Evolutionary conservation across 1,139 yeast species (phyloP).

Genomic region (Saccharomycopsis crataegensis): DNA sequence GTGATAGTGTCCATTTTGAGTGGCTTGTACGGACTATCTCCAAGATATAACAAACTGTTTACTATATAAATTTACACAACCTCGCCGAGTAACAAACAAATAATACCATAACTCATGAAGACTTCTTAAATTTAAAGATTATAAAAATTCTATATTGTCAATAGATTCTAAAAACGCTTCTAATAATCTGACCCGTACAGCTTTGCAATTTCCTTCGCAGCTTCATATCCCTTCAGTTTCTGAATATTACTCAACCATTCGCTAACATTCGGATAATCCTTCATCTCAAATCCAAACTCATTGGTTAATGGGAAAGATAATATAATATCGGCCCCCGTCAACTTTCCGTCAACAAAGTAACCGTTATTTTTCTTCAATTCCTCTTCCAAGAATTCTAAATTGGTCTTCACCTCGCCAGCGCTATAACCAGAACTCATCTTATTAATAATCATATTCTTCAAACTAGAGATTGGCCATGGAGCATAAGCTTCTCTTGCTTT

Average conservation of each 20-base stretch:
- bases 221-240: neutral
- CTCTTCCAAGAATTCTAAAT: slow-evolving; percentile 37
- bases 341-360: slow-evolving; percentile 46
- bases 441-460: slow-evolving; percentile 36
- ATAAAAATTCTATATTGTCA: too few relatives aligned
- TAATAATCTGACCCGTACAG: neutral
- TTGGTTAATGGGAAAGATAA: neutral
- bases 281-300: neutral
- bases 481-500: slow-evolving; percentile 33
- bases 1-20: too few relatives aligned
- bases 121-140: too few relatives aligned
- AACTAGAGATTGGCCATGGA: slow-evolving; percentile 40
- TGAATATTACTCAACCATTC: neutral
- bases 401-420: slow-evolving; percentile 35
- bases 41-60: too few relatives aligned
- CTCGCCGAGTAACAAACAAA: too few relatives aligned
- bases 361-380: slow-evolving; percentile 37
- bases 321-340: slow-evolving; percentile 52
- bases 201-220: neutral
- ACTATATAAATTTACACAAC: too few relatives aligned
- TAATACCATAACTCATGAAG: too few relatives aligned
- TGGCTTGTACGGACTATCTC: too few relatives aligned
- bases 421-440: slow-evolving; percentile 39
- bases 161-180: too few relatives aligned
- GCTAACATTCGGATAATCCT: neutral